Evolutionary conservation across 164 flowering plant genomes (phyloP), one percentile per base, ranked within the genome.

Genomic region (Warburgia ugandensis): DNA sequence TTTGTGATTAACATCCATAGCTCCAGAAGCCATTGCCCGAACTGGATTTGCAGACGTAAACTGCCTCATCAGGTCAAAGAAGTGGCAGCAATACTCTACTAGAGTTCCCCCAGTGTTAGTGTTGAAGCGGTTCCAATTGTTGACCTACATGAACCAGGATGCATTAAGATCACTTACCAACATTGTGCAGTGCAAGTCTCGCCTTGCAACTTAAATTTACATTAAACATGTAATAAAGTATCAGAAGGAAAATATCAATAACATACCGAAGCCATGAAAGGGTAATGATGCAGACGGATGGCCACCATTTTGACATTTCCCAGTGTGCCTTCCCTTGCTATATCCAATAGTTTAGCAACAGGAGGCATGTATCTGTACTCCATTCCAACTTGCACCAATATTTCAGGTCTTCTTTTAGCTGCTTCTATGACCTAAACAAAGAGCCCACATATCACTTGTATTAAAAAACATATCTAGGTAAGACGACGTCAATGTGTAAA

Each of bases 281-380:
- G 98, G 61, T 87, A 92, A 23, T 96, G 76, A 63, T 92, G 98
- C 64, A 87, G 95, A 17, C 96, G 72, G 44, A 92, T 85, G 10
- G 91, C 79, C 63, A 87, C 98, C 96, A 87, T 87, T 65, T 79
- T 87, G 48, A 92, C 71, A 5, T 62, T 69, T 38, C 98, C 98
- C 54, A 92, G 55, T 38, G 29, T 45, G 55, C 96, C 94, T 49
- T 61, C 72, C 60, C 83, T 81, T 5, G 85, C 98, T 52, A 81
- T 54, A 32, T 83, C 80, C 54, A 83, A 75, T 60, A 87, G 61
- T 73, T 85, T 87, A 17, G 96, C 95, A 50, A 85, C 82, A 26
- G 98, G 95, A 23, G 98, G 98, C 96, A 87, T 92, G 74, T 92
- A 92, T 68, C 98, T 72, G 64, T 92, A 92, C 68, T 92, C 98